These are phyloP conservation scores for Linnemannia elongata DNA, from an alignment of 192 early-diverging fungal species.

Conservation along the genomic window DNA sequence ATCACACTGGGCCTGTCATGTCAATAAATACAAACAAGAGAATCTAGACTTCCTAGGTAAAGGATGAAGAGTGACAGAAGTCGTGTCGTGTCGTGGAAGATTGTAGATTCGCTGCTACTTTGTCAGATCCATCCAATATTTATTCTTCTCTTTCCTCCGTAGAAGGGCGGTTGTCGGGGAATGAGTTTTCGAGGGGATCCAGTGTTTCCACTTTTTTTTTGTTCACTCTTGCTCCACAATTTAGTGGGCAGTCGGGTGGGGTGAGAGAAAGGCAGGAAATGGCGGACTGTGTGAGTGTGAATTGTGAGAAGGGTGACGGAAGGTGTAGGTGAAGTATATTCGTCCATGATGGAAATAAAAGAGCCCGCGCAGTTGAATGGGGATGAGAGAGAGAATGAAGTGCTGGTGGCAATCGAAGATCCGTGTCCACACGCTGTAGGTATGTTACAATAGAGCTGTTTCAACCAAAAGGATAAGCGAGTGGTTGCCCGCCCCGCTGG, in stretches of 20 bases:
- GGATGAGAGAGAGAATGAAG: neutral
- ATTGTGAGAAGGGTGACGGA: neutral
- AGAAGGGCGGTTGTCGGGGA: neutral
- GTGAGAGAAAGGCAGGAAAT: neutral
- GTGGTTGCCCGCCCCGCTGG: slow-evolving; percentile 40
- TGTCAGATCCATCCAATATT: neutral
- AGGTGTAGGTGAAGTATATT: neutral
- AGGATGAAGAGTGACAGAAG: neutral
- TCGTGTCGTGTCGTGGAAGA: slow-evolving; percentile 1
- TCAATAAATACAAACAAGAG: neutral
- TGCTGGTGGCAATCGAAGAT: neutral
- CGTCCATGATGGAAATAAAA: neutral
- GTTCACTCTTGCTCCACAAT: neutral
- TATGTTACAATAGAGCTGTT: neutral
- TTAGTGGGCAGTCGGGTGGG: neutral
- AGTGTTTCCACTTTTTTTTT: slow-evolving; percentile 1
- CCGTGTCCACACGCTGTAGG: neutral
- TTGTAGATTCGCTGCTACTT: neutral
- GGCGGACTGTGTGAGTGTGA: neutral
- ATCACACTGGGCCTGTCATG: neutral
- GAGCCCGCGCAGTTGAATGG: neutral
- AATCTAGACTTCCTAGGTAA: neutral
- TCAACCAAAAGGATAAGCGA: neutral
- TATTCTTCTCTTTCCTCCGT: neutral
- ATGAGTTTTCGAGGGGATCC: neutral